Evolutionary conservation across 2,329 filamentous ascomycete species (phyloP).

Genomic region (Thermothelomyces thermophilus): DNA sequence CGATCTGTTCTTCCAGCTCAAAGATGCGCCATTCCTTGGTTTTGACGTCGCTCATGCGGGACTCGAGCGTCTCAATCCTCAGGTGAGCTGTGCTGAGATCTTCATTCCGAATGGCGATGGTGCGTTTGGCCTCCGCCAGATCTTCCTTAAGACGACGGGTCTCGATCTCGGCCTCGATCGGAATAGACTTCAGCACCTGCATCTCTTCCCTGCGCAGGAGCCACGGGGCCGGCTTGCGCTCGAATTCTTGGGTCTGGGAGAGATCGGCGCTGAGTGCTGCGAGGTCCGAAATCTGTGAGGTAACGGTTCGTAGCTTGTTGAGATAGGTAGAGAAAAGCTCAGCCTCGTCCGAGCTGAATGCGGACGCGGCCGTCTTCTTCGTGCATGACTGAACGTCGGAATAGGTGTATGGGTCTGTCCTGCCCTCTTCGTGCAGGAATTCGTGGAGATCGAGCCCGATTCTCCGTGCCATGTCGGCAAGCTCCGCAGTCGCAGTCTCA

Average conservation of each 20-base stretch:
- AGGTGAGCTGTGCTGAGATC: slow-evolving; percentile 81
- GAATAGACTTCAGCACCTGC: slow-evolving; percentile 71
- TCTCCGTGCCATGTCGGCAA: slow-evolving; percentile 59
- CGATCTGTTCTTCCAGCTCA: slow-evolving; percentile 56
- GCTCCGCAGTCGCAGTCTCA: slow-evolving; percentile 55
- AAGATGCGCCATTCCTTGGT: slow-evolving; percentile 66
- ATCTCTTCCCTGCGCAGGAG: slow-evolving; percentile 73
- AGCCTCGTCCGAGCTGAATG: slow-evolving; percentile 52
- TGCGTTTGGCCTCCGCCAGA: slow-evolving; percentile 67
- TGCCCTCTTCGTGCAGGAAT: slow-evolving; percentile 65
- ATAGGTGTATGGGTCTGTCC: slow-evolving; percentile 59
- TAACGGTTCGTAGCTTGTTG: slow-evolving; percentile 59
- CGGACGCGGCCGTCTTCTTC: slow-evolving; percentile 44
- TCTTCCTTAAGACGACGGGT: slow-evolving; percentile 73
- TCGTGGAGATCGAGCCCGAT: slow-evolving; percentile 61
- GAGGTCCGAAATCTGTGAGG: slow-evolving; percentile 61
- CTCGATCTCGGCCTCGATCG: slow-evolving; percentile 79
- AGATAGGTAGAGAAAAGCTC: slow-evolving; percentile 66
- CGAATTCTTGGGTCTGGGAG: slow-evolving; percentile 71
- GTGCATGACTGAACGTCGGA: slow-evolving; percentile 60
- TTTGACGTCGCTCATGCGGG: slow-evolving; percentile 75
- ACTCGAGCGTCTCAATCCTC: slow-evolving; percentile 88
- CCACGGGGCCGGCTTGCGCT: slow-evolving; percentile 73
- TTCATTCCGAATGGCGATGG: slow-evolving; percentile 68
- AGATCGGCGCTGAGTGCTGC: slow-evolving; percentile 63